A percentile compares a stretch with the other conserved stretches of the same genome.
phyloP scores from a whole-genome alignment of 2,329 filamentous ascomycete genomes.

The Paecilomyces fulvus region DNA sequence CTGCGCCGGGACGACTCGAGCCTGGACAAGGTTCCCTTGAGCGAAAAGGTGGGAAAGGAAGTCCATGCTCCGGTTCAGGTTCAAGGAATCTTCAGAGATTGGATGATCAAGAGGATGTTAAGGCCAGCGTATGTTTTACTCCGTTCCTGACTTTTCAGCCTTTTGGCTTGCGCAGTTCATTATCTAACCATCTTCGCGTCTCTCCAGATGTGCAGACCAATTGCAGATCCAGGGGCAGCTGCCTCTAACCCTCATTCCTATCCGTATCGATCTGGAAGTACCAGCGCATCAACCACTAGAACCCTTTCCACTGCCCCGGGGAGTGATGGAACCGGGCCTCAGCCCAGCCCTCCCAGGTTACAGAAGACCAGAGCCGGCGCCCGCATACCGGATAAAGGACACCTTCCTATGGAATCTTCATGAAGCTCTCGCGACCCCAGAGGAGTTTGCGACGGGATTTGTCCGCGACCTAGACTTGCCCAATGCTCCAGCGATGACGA shows the following conservation, averaged over 20 bases:
- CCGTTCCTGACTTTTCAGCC: neutral
- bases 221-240: conserved; percentile 61
- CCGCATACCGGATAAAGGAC: conserved; percentile 82
- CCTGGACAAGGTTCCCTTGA: conserved; percentile 54
- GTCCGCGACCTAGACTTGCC: conserved; percentile 92
- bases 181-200: conserved; percentile 2
- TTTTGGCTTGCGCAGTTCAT: neutral
- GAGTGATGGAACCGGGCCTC: conserved; percentile 32
- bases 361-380: conserved; percentile 66
- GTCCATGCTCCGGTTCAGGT: conserved; percentile 68
- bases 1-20: conserved; percentile 66
- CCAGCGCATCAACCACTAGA: conserved; percentile 53
- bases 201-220: conserved; percentile 46
- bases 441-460: conserved; percentile 85
- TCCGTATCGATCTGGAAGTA: conserved; percentile 92
- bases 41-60: conserved; percentile 78
- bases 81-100: conserved; percentile 88
- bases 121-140: conserved; percentile 33
- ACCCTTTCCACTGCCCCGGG: conserved; percentile 38
- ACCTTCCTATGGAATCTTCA: conserved; percentile 98
- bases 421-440: conserved; percentile 86
- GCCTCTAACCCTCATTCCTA: conserved; percentile 84
- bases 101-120: conserved; percentile 68
- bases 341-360: conserved; percentile 70
- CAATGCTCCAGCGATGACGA: conserved; percentile 58